phyloP scores from a whole-genome alignment of 1,139 yeast genomes.

The Sugiyamaella novakii region DNA sequence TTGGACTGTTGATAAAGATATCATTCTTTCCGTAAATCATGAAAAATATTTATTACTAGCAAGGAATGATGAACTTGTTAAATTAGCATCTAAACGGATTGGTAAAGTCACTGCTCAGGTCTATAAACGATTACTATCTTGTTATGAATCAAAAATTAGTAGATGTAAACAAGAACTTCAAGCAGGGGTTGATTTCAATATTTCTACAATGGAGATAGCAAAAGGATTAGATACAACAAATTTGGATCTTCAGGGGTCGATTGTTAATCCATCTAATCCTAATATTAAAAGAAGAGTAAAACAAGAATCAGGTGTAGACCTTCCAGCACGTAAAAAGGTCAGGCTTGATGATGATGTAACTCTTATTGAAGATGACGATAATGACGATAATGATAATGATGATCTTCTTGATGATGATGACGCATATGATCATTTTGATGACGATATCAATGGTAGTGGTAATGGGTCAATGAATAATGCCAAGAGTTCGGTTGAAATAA shows the following conservation, averaged over 20 bases:
- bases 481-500: conserved; percentile 38
- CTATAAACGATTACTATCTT: conserved; percentile 58
- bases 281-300: conserved; percentile 21
- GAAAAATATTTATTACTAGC: conserved; percentile 67
- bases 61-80: conserved; percentile 64
- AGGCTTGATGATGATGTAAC: conserved; percentile 33
- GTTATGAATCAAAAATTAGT: conserved; percentile 51
- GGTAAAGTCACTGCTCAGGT: conserved; percentile 71
- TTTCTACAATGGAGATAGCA: conserved; percentile 41
- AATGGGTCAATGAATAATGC: conserved; percentile 39
- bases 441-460: conserved; percentile 50
- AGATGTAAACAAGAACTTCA: conserved; percentile 36
- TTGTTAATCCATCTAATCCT: conserved; percentile 21
- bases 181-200: conserved; percentile 35
- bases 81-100: conserved; percentile 64
- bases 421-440: conserved; percentile 26
- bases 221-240: conserved; percentile 34
- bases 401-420: conserved; percentile 36
- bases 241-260: conserved; percentile 35
- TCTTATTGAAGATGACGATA: conserved; percentile 35
- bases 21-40: conserved; percentile 65
- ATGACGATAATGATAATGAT: conserved; percentile 32
- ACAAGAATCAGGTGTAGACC: conserved; percentile 16
- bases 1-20: conserved; percentile 34
- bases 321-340: conserved; percentile 24